Evolutionary conservation across 495 filamentous ascomycete genomes (phyloP).

Genomic region (Thermothielavioides terrestris): DNA sequence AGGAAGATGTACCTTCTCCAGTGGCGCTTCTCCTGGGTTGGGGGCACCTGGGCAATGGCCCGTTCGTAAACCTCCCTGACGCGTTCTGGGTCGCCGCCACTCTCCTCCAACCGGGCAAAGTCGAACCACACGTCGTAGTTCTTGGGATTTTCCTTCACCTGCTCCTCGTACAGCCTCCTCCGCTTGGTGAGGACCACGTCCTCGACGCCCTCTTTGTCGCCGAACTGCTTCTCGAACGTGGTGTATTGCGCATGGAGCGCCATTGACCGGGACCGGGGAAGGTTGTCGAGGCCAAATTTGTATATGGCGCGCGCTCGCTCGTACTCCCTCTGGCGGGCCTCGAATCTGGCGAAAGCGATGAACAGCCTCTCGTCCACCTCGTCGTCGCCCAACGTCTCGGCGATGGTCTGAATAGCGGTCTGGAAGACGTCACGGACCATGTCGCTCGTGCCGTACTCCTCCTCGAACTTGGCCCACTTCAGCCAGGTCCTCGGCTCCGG

Average conservation of each 20-base stretch:
- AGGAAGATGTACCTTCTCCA: slow-evolving; percentile 97
- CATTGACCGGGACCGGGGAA: slow-evolving; percentile 80
- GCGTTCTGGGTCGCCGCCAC: slow-evolving; percentile 64
- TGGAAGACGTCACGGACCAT: slow-evolving; percentile 90
- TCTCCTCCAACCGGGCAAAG: slow-evolving; percentile 85
- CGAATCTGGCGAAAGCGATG: slow-evolving; percentile 83
- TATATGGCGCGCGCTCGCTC: slow-evolving; percentile 95
- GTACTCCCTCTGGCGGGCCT: slow-evolving; percentile 88
- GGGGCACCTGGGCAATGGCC: slow-evolving; percentile 91
- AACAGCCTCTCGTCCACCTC: slow-evolving; percentile 97
- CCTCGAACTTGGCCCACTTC: slow-evolving; percentile 96
- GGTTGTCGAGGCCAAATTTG: slow-evolving; percentile 88
- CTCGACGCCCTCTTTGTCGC: slow-evolving; percentile 87
- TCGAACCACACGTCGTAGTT: slow-evolving; percentile 98
- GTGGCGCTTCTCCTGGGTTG: slow-evolving; percentile 92
- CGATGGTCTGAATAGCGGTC: slow-evolving; percentile 77
- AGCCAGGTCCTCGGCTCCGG: slow-evolving; percentile 96
- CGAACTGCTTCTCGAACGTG: slow-evolving; percentile 96
- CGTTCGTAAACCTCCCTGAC: slow-evolving; percentile 91
- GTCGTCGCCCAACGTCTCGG: slow-evolving; percentile 85
- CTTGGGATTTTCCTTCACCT: slow-evolving; percentile 81
- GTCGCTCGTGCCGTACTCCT: slow-evolving; percentile 86
- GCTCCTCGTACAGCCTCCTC: slow-evolving; percentile 87
- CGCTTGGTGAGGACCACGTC: slow-evolving; percentile 93
- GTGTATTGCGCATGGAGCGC: slow-evolving; percentile 86